Evolutionary conservation across 768 basidiomycete genomes (phyloP).

Genomic region (Mycena latifolia): DNA sequence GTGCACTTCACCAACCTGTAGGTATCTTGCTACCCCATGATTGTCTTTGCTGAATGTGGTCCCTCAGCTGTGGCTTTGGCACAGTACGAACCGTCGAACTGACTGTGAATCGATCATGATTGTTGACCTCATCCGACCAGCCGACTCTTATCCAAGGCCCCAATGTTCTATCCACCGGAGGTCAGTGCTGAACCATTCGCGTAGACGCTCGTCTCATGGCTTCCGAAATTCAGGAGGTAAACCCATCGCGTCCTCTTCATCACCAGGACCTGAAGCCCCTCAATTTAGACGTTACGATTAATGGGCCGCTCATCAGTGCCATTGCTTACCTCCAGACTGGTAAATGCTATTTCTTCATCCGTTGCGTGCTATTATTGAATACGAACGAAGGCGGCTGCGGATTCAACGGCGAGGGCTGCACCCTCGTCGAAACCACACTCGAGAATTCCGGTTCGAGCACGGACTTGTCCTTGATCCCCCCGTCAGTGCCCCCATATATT

Average conservation of each 20-base stretch:
- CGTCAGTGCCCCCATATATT: constrained; percentile 36
- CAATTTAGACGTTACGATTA: constrained; percentile 34
- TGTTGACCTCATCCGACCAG: neutral
- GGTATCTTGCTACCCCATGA: too few species aligned
- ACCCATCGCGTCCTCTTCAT: too few species aligned
- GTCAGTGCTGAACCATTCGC: neutral
- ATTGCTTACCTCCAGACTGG: constrained; percentile 44
- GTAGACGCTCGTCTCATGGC: too few species aligned
- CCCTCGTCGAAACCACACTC: constrained; percentile 49
- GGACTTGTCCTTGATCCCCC: constrained; percentile 49
- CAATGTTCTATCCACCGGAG: neutral
- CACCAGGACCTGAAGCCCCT: too few species aligned
- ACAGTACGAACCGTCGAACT: neutral
- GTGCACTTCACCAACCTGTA: too few species aligned
- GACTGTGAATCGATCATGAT: neutral
- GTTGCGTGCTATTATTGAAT: neutral
- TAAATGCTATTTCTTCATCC: neutral
- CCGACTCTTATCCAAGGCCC: neutral
- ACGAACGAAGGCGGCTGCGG: constrained; percentile 46
- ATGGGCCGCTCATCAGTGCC: constrained; percentile 44
- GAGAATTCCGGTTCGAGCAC: constrained; percentile 49
- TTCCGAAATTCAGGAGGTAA: too few species aligned
- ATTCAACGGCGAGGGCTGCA: constrained; percentile 52
- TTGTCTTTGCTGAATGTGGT: too few species aligned
- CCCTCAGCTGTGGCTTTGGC: neutral